phyloP scores from a whole-genome alignment of 805 yeast species.

The Metschnikowia proteae region DNA sequence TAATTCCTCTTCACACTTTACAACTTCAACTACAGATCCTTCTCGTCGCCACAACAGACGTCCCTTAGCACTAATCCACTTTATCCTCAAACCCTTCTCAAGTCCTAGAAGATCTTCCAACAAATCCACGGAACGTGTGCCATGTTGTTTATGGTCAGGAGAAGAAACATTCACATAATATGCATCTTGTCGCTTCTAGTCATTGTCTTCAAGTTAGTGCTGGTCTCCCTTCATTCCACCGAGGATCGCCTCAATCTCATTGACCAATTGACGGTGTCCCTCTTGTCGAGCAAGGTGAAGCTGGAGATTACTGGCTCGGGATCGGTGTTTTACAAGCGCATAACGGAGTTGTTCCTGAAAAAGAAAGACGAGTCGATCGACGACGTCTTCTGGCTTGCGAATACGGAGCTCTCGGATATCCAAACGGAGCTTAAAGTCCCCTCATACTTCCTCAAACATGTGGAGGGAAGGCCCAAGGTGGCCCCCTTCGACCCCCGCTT shows the following conservation, averaged over 20 bases:
- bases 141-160: slow-evolving; percentile 16
- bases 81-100: too few relatives aligned
- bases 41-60: too few relatives aligned
- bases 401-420: slow-evolving; percentile 11
- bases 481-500: slow-evolving; percentile 28
- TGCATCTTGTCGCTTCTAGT: slow-evolving; percentile 14
- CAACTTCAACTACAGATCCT: too few relatives aligned
- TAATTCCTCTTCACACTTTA: too few relatives aligned
- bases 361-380: slow-evolving; percentile 8
- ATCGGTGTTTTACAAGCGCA: slow-evolving; percentile 12
- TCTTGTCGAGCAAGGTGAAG: slow-evolving; percentile 4
- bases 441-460: slow-evolving; percentile 8
- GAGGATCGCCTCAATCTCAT: slow-evolving; percentile 10
- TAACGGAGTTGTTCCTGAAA: slow-evolving; percentile 5
- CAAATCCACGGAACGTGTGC: too few relatives aligned
- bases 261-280: slow-evolving; percentile 15
- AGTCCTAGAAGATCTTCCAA: too few relatives aligned
- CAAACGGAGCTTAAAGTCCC: slow-evolving; percentile 16
- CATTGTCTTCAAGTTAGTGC: slow-evolving; percentile 13
- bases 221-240: not conserved
- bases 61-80: too few relatives aligned
- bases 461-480: slow-evolving; percentile 15
- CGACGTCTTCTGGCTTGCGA: slow-evolving; percentile 15
- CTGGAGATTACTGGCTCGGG: slow-evolving; percentile 4
- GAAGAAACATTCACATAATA: slow-evolving; percentile 17